Evolutionary conservation across 352 stramenopile genomes (phyloP).

Genomic region (Pythium aristosporum): DNA sequence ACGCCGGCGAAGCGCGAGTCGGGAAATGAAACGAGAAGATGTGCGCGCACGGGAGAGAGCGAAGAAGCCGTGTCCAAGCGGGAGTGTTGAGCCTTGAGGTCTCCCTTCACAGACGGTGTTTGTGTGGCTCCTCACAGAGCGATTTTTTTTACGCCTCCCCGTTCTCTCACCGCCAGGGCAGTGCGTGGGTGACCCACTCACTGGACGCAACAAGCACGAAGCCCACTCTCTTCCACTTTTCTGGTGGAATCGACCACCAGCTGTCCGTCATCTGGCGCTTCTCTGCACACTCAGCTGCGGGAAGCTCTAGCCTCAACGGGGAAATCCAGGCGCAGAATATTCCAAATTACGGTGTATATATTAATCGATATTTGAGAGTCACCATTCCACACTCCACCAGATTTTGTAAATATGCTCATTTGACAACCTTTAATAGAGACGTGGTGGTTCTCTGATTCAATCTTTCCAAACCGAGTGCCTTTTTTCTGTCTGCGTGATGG

Average conservation of each 20-base stretch:
- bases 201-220: constrained; percentile 2
- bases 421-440: too few relatives aligned
- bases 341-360: neutral
- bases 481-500: neutral
- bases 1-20: constrained; percentile 1
- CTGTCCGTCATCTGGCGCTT: neutral
- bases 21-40: constrained; percentile 16
- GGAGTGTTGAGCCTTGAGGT: neutral
- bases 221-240: constrained; percentile 13
- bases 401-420: too few relatives aligned
- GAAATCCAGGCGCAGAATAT: neutral
- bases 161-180: neutral
- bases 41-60: neutral
- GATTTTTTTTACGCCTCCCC: constrained; percentile 1
- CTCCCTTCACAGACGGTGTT: neutral
- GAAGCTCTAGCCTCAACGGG: neutral
- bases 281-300: constrained; percentile 8
- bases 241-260: neutral
- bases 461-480: neutral
- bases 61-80: neutral
- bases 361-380: too few relatives aligned
- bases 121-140: neutral
- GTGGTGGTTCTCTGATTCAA: neutral
- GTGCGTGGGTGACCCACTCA: neutral
- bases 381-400: too few relatives aligned